These are phyloP conservation scores for Leccinum variicolor DNA, from an alignment of 768 basidiomycete species.

Conservation along the genomic window DNA sequence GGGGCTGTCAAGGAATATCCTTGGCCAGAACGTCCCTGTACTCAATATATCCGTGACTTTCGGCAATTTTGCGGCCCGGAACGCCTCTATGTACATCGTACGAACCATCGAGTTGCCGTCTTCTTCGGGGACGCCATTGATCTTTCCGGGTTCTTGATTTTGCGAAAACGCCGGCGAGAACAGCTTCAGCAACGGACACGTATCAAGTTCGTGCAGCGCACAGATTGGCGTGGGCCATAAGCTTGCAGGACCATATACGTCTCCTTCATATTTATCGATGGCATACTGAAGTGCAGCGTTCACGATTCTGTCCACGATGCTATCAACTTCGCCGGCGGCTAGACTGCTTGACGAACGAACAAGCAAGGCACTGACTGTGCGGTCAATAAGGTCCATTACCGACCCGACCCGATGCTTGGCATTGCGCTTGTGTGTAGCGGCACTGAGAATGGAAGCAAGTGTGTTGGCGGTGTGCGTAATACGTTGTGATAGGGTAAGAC, in stretches of 20 bases:
- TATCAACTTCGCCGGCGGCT: conserved; percentile 61
- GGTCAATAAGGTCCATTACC: conserved; percentile 76
- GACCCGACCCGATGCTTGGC: conserved; percentile 56
- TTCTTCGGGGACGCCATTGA: conserved; percentile 6
- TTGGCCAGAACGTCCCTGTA: conserved; percentile 67
- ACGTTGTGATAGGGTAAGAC: conserved; percentile 55
- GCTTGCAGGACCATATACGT: conserved; percentile 33
- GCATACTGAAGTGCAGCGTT: conserved; percentile 77
- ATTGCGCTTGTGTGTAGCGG: conserved; percentile 45
- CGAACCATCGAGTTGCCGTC: conserved; percentile 34
- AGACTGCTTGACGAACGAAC: conserved; percentile 45
- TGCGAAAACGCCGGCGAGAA: conserved; percentile 42
- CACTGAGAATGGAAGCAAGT: conserved; percentile 51
- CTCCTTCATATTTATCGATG: conserved; percentile 55
- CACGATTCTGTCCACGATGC: conserved; percentile 64
- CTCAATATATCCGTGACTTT: conserved; percentile 57
- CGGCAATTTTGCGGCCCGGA: conserved; percentile 56
- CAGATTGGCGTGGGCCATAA: conserved; percentile 60
- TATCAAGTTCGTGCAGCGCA: conserved; percentile 54
- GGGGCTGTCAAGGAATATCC: conserved; percentile 74
- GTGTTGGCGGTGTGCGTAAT: conserved; percentile 62
- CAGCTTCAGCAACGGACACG: conserved; percentile 52
- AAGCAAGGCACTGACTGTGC: conserved; percentile 59
- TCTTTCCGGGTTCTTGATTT: conserved; percentile 21
- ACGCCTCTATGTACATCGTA: conserved; percentile 57